These are phyloP conservation scores for Cruciata laevipes DNA, from an alignment of 257 asterid genomes.

Conservation along the genomic window DNA sequence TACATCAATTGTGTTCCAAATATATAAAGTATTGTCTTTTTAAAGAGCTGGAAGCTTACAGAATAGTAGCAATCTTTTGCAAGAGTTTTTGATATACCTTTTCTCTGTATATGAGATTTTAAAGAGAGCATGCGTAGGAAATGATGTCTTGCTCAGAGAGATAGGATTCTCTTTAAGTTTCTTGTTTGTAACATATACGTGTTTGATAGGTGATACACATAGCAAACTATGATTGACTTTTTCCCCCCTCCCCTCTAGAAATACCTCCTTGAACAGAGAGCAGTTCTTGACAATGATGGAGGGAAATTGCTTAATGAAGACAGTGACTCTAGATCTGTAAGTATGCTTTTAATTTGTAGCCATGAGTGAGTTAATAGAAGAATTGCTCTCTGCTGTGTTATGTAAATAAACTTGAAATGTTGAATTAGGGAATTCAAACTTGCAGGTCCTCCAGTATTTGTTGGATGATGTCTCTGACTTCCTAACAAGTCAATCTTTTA, in stretches of 20 bases:
- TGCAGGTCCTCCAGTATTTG: conserved; percentile 88
- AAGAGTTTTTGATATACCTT: neutral
- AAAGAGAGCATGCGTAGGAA: too few species aligned
- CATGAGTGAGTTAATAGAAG: conserved; percentile 1
- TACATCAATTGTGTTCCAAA: neutral
- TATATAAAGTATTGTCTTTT: neutral
- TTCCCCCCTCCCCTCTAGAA: conserved; percentile 39
- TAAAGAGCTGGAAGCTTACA: neutral
- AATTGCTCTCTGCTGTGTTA: neutral
- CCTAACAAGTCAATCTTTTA: conserved; percentile 40
- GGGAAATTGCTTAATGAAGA: conserved; percentile 93
- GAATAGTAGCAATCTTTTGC: neutral
- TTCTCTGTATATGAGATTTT: too few species aligned
- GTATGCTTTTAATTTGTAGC: conserved; percentile 20
- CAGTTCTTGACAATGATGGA: conserved; percentile 82
- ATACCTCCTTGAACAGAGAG: conserved; percentile 91
- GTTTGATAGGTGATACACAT: neutral
- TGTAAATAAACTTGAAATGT: neutral
- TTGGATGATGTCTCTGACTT: conserved; percentile 86
- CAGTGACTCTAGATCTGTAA: conserved; percentile 86
- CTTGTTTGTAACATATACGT: neutral
- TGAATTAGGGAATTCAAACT: neutral
- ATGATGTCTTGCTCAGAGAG: neutral
- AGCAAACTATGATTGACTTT: neutral
- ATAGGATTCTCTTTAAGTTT: neutral